These are phyloP conservation scores for Hanseniaspora lachancei DNA, from an alignment of 805 yeast genomes.

Conservation along the genomic window DNA sequence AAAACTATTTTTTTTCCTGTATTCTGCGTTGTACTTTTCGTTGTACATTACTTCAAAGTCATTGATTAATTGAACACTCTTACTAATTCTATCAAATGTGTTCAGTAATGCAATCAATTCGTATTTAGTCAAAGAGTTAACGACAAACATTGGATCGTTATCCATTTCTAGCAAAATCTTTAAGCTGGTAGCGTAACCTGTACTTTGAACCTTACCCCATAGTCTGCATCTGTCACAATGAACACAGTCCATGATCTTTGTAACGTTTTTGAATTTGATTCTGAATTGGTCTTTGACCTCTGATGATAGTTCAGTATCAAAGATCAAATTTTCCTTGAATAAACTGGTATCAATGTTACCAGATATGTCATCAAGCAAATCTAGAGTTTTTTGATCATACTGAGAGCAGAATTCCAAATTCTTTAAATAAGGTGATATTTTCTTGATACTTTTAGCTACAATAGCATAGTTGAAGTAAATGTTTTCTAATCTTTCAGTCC, in stretches of 20 bases:
- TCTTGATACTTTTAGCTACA: slow-evolving; percentile 66
- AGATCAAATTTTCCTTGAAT: slow-evolving; percentile 40
- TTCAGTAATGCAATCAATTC: slow-evolving; percentile 85
- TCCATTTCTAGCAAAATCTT: slow-evolving; percentile 72
- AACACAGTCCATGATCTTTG: slow-evolving; percentile 93
- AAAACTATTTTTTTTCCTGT: slow-evolving; percentile 21
- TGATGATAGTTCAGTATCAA: slow-evolving; percentile 33
- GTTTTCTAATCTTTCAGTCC: slow-evolving; percentile 79
- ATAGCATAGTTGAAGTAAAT: slow-evolving; percentile 86
- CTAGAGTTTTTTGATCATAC: slow-evolving; percentile 35
- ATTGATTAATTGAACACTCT: slow-evolving; percentile 62
- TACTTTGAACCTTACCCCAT: slow-evolving; percentile 96
- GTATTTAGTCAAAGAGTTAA: slow-evolving; percentile 53
- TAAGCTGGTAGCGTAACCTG: slow-evolving; percentile 94
- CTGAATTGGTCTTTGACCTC: slow-evolving; percentile 74
- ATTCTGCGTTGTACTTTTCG: slow-evolving; percentile 22
- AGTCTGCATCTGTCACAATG: slow-evolving; percentile 95
- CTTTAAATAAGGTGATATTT: slow-evolving; percentile 42
- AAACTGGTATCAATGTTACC: slow-evolving; percentile 27
- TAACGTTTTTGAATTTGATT: slow-evolving; percentile 72
- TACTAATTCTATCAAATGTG: slow-evolving; percentile 83
- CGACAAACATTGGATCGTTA: slow-evolving; percentile 36
- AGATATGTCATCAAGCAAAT: slow-evolving; percentile 31
- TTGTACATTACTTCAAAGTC: slow-evolving; percentile 50
- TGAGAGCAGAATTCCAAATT: slow-evolving; percentile 37